phyloP scores from a whole-genome alignment of 2,329 filamentous ascomycete species.

The Huntiella moniliformis region DNA sequence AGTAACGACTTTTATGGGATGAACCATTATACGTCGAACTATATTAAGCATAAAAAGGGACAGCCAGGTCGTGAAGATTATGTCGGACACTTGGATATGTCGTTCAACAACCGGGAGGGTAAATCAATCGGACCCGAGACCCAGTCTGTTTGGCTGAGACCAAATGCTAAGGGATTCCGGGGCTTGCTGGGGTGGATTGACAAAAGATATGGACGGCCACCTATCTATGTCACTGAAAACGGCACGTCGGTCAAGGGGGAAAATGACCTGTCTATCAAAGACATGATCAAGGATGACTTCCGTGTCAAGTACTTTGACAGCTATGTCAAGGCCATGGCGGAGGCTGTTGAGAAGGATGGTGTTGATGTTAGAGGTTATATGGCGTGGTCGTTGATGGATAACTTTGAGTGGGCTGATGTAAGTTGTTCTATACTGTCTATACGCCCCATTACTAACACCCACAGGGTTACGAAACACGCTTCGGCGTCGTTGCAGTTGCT shows the following conservation, averaged over 20 bases:
- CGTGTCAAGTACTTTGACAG: constrained; percentile 59
- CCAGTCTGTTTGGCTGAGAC: constrained; percentile 63
- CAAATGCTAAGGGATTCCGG: constrained; percentile 57
- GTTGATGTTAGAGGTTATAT: constrained; percentile 65
- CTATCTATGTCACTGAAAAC: constrained; percentile 79
- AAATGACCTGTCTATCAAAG: constrained; percentile 50
- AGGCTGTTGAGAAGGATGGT: constrained; percentile 52
- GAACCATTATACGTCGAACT: constrained; percentile 87
- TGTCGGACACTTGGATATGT: constrained; percentile 55
- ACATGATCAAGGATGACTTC: constrained; percentile 68
- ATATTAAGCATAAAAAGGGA: constrained; percentile 53
- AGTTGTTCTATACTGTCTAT: constrained; percentile 35
- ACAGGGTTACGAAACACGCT: constrained; percentile 56
- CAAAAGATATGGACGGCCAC: constrained; percentile 55
- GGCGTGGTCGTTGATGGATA: constrained; percentile 79
- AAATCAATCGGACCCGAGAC: constrained; percentile 65
- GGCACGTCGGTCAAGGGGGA: constrained; percentile 71
- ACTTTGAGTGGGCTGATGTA: constrained; percentile 74
- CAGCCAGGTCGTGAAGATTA: constrained; percentile 46
- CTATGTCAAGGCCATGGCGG: constrained; percentile 60
- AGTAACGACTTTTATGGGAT: constrained; percentile 89
- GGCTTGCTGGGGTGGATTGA: constrained; percentile 60
- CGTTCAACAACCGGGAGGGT: constrained; percentile 52
- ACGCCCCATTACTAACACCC: neutral
- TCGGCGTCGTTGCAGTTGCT: constrained; percentile 70